Evolutionary conservation across 495 filamentous ascomycete genomes (phyloP).

Genomic region (Apiosordaria backusii): DNA sequence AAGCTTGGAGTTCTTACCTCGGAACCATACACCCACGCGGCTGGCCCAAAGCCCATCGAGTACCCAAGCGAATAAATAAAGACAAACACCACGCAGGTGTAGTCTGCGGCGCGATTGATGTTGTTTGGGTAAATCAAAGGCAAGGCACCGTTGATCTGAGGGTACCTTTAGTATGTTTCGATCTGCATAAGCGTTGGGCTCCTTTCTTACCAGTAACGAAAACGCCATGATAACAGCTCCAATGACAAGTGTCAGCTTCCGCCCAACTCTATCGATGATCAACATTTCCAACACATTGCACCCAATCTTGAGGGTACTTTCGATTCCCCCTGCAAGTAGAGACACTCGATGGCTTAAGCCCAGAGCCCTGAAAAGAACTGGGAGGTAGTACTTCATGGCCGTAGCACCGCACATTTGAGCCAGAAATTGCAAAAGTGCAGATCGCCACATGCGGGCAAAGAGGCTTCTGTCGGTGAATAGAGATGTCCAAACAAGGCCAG

Average conservation of each 20-base stretch:
- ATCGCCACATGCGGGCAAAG: slow-evolving; percentile 44
- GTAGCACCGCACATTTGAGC: slow-evolving; percentile 53
- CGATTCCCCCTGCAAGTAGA: slow-evolving; percentile 49
- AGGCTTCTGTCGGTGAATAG: slow-evolving; percentile 40
- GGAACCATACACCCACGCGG: slow-evolving; percentile 57
- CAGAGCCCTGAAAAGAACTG: slow-evolving; percentile 44
- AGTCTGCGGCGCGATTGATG: slow-evolving; percentile 47
- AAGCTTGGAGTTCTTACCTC: slow-evolving; percentile 38
- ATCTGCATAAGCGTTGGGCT: neutral
- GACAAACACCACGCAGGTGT: slow-evolving; percentile 52
- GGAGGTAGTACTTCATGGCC: slow-evolving; percentile 55
- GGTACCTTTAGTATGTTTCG: neutral
- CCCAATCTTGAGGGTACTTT: slow-evolving; percentile 50
- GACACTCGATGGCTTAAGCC: slow-evolving; percentile 44
- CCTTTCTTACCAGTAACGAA: slow-evolving; percentile 41
- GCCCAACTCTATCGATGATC: slow-evolving; percentile 47
- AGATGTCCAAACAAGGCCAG: slow-evolving; percentile 34
- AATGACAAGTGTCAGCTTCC: slow-evolving; percentile 41
- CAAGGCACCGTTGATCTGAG: slow-evolving; percentile 51
- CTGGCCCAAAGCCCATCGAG: slow-evolving; percentile 54
- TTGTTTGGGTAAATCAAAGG: slow-evolving; percentile 51
- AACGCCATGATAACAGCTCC: slow-evolving; percentile 47
- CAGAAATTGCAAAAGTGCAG: slow-evolving; percentile 51
- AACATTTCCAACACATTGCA: slow-evolving; percentile 49
- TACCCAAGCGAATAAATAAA: slow-evolving; percentile 57